phyloP scores from a whole-genome alignment of 805 yeast species.

The Wickerhamiella vanderwaltii region DNA sequence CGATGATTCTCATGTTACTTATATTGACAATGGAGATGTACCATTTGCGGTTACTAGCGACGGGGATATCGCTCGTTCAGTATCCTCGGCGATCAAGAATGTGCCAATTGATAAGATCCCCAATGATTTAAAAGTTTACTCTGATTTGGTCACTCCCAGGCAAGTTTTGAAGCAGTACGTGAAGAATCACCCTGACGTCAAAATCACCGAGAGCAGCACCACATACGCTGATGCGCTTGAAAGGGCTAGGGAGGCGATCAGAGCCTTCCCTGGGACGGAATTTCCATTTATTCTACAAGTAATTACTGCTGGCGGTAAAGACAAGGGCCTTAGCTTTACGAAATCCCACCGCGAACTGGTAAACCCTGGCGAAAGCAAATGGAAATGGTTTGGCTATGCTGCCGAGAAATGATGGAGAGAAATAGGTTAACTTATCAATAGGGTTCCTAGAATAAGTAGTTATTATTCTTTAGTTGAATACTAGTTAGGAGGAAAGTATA shows the following conservation, averaged over 20 bases:
- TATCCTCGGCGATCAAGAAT: neutral
- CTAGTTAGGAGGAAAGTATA: no score
- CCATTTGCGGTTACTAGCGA: neutral
- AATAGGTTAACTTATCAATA: no score
- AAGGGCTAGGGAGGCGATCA: neutral
- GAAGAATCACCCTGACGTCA: neutral
- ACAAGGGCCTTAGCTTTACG: neutral
- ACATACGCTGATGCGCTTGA: neutral
- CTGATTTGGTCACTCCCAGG: neutral
- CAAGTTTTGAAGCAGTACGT: neutral
- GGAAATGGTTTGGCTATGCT: constrained; percentile 3
- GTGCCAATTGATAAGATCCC: neutral
- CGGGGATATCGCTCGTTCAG: neutral
- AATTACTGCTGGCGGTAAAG: constrained; percentile 1
- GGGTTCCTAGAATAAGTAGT: no score
- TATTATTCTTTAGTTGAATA: no score
- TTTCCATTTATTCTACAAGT: neutral
- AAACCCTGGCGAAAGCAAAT: constrained; percentile 2
- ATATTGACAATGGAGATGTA: neutral
- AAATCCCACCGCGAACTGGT: constrained; percentile 1
- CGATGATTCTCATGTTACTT: neutral
- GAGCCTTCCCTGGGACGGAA: neutral
- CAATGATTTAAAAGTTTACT: neutral
- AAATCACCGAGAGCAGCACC: neutral
- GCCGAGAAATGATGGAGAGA: neutral